A percentile compares a stretch with the other conserved stretches of the same genome.
These are phyloP conservation scores for Cicer cuneatum DNA, from an alignment of 306 rosid species.

Conservation along the genomic window DNA sequence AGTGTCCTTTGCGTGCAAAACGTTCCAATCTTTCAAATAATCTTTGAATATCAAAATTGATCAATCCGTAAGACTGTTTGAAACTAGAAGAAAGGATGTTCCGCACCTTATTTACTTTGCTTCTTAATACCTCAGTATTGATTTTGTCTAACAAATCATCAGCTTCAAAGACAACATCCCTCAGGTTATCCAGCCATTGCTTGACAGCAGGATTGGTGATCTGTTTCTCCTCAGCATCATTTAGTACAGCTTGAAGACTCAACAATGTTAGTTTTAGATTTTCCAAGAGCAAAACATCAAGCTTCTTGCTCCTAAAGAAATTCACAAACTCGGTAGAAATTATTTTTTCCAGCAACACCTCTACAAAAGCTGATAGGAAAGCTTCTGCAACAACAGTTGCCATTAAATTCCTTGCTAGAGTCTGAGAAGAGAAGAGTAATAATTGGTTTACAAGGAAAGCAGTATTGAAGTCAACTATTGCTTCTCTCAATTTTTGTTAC, in stretches of 20 bases:
- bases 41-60: slow-evolving; percentile 42
- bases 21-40: slow-evolving; percentile 37
- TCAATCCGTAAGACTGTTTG: slow-evolving; percentile 33
- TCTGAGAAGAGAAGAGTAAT: background rate
- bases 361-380: slow-evolving; percentile 20
- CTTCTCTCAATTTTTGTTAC: background rate
- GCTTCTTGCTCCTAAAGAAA: slow-evolving; percentile 3
- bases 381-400: slow-evolving; percentile 31
- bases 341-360: background rate
- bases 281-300: background rate
- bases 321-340: background rate
- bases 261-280: slow-evolving; percentile 6
- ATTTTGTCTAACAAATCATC: slow-evolving; percentile 10
- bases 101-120: slow-evolving; percentile 42
- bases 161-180: slow-evolving; percentile 33
- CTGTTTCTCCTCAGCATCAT: slow-evolving; percentile 41
- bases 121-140: slow-evolving; percentile 28
- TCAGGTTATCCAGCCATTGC: slow-evolving; percentile 33
- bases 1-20: background rate
- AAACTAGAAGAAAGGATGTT: slow-evolving; percentile 39
- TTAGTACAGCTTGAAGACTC: slow-evolving; percentile 26
- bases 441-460: background rate
- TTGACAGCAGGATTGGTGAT: slow-evolving; percentile 6
- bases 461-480: background rate
- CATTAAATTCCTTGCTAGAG: background rate